Base-by-base conservation (phyloP, 2,329 filamentous ascomycete genomes). In the Orbilia blumenaviensis region DNA sequence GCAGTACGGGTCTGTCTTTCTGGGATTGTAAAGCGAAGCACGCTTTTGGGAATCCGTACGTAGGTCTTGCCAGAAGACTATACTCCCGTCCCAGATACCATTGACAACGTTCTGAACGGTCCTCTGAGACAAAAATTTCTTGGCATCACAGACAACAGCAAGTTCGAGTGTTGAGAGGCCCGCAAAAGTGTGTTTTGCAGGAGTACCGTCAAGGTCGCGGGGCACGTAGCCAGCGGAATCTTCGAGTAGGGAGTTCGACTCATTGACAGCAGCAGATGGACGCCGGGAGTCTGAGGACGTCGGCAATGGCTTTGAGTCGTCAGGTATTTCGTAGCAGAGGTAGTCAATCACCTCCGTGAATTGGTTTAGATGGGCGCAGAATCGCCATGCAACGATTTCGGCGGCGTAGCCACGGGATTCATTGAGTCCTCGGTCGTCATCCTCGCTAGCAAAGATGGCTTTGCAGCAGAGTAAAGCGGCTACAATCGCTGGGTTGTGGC, bases 101-200 rank as follows among this genome's bases (percentile, higher is more conserved):
- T 91, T 90, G 77, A 96, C 88, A 78, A 96, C 91, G 80, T 91
- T 91, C 81, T 96, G 93, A 9, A 96, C 91, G 1, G 92, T 88
- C 74, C 87, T 87, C 82, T 96, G 92, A 80, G 90, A 90, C 36
- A 96, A 86, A 79, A 96, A 96, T 50, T 91, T 91, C 84, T 96
- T 96, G 29, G 92, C 92, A 72, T 92, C 87, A 10, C 90, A 90
- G 18, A 96, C 89, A 50, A 91, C 90, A 25, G 92, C 93, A 80
- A 96, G 94, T 81, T 96, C 93, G 14, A 98, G 86, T 1, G 92
- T 93, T 81, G 95, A 97, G 54, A 97, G 86, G 16, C 90, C 89
- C 36, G 89, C 89, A 81, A 96, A 96, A 0, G 89, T 88, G 0
- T 88, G 87, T 0, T 90, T 91, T 27, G 91, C 88, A 21, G 71